Percentiles rank a stretch among this genome's conserved stretches.
These are phyloP conservation scores for Aureobasidium sp. DNA, from an alignment of 2,329 filamentous ascomycete genomes.

Conservation along the genomic window DNA sequence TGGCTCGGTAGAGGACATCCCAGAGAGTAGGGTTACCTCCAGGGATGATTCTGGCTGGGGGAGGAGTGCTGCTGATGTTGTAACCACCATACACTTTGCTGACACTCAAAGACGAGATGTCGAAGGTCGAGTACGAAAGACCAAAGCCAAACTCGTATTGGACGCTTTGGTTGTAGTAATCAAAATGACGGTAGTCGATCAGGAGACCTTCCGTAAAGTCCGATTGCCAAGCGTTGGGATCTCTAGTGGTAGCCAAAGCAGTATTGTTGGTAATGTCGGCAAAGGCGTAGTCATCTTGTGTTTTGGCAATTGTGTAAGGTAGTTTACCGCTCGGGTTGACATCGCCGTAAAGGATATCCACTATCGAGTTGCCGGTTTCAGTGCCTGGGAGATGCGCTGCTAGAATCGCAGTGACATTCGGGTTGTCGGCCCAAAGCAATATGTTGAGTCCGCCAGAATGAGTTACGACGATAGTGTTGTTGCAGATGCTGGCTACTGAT, in stretches of 20 bases:
- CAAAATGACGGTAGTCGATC: conserved; percentile 48
- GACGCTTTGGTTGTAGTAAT: conserved; percentile 29
- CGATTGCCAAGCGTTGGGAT: conserved; percentile 35
- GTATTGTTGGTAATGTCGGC: conserved; percentile 30
- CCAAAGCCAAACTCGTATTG: conserved; percentile 29
- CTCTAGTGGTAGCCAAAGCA: conserved; percentile 23
- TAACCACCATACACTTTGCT: conserved; percentile 22
- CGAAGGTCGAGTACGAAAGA: conserved; percentile 29
- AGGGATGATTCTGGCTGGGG: conserved; percentile 34
- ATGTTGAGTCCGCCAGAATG: conserved; percentile 36
- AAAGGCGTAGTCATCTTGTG: conserved; percentile 26
- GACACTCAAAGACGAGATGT: conserved; percentile 43
- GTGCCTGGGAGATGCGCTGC: conserved; percentile 35
- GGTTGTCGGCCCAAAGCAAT: conserved; percentile 32
- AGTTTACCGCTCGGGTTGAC: conserved; percentile 28
- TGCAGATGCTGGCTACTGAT: conserved; percentile 37
- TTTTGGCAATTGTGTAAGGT: conserved; percentile 31
- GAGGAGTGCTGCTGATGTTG: conserved; percentile 40
- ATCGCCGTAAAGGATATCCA: conserved; percentile 32
- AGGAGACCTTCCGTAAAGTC: conserved; percentile 45
- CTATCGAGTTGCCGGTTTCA: conserved; percentile 32
- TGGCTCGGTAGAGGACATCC: conserved; percentile 59
- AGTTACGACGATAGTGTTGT: conserved; percentile 44
- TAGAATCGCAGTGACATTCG: conserved; percentile 36
- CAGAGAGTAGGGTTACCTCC: conserved; percentile 55